These are phyloP conservation scores for Plasmodium fragile DNA, from an alignment of 169 alveolate genomes.

Conservation along the genomic window DNA sequence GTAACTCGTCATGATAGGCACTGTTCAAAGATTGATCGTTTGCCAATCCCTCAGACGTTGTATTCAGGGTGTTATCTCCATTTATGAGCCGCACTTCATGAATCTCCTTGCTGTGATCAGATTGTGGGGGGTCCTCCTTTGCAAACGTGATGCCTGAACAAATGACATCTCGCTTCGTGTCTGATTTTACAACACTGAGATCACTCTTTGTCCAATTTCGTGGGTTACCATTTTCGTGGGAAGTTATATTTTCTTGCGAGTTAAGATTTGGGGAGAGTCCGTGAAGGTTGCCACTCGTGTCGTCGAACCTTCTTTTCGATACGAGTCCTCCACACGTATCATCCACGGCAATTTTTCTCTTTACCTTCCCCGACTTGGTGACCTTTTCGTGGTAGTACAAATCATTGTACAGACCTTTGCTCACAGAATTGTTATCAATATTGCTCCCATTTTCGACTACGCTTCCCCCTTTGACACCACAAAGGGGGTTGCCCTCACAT, in stretches of 20 bases:
- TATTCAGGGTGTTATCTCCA: not conserved
- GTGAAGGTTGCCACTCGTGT: slow-evolving; percentile 5
- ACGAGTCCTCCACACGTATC: not conserved
- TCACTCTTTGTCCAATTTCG: not conserved
- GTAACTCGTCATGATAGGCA: not conserved
- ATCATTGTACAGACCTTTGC: not conserved
- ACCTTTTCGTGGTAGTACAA: slow-evolving; percentile 1
- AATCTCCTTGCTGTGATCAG: not conserved
- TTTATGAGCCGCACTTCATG: not conserved
- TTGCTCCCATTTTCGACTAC: not conserved
- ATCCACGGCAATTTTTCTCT: slow-evolving; percentile 1
- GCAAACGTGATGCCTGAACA: not conserved
- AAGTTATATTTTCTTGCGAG: not conserved
- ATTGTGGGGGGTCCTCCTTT: not conserved
- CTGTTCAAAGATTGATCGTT: not conserved
- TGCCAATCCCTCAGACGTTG: not conserved
- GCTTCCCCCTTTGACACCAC: not conserved
- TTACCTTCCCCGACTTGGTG: not conserved
- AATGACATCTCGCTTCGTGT: not conserved
- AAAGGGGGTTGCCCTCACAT: not conserved
- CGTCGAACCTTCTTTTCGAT: not conserved
- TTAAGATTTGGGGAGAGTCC: not conserved
- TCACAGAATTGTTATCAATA: not conserved
- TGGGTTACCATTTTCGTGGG: not conserved
- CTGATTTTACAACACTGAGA: not conserved